phyloP scores from a whole-genome alignment of 2,329 filamentous ascomycete species.

The Alternaria atra region DNA sequence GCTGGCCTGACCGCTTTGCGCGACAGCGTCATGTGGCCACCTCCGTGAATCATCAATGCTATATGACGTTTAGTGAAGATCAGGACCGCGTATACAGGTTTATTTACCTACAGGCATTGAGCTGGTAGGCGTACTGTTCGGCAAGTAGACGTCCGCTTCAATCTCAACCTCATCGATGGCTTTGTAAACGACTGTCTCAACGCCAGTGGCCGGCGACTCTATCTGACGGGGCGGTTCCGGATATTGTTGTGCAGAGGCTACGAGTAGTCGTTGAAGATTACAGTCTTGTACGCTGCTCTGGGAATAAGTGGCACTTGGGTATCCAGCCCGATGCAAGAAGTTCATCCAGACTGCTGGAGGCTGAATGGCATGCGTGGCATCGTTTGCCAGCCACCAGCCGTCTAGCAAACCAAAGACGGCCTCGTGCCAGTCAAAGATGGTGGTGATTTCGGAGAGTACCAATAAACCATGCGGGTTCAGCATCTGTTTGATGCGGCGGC shows the following conservation, averaged over 20 bases:
- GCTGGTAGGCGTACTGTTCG: conserved; percentile 13
- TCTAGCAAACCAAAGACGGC: conserved; percentile 32
- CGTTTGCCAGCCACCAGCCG: conserved; percentile 34
- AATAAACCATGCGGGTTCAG: conserved; percentile 22
- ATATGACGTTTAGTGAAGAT: conserved; percentile 12
- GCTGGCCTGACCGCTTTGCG: conserved; percentile 49
- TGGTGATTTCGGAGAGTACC: conserved; percentile 26
- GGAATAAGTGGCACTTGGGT: conserved; percentile 12
- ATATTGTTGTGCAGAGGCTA: conserved; percentile 9
- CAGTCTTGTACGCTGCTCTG: conserved; percentile 7
- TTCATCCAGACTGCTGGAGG: conserved; percentile 16
- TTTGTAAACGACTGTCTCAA: conserved; percentile 23
- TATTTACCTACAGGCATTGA: conserved; percentile 19
- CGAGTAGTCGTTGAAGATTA: conserved; percentile 13
- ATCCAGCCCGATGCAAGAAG: conserved; percentile 16
- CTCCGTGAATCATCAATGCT: conserved; percentile 60
- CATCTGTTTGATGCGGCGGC: conserved; percentile 13
- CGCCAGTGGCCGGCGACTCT: neutral
- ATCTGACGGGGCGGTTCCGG: conserved; percentile 2
- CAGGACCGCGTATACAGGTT: neutral
- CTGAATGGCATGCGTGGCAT: conserved; percentile 17
- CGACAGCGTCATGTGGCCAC: conserved; percentile 54
- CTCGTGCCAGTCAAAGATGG: conserved; percentile 26
- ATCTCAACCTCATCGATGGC: conserved; percentile 18
- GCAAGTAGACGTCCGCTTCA: conserved; percentile 49